Conservation (phyloP, 345 rosid genomes). For the Salix exigua region DNA sequence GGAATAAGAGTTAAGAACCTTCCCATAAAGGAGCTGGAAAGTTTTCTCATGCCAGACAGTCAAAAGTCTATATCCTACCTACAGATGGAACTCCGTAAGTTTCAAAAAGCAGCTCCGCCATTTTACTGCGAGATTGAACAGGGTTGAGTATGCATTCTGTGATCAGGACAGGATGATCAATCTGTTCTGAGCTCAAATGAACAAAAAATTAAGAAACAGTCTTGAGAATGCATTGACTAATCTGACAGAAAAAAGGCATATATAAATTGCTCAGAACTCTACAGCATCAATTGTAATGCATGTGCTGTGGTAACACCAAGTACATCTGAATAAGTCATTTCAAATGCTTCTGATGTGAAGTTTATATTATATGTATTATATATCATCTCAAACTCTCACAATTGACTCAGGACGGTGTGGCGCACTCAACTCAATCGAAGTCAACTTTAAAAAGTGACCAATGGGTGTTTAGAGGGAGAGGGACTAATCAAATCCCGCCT, state of each 20-base stretch:
- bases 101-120: slow-evolving; percentile 96
- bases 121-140: slow-evolving; percentile 87
- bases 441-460: background rate
- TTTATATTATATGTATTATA: background rate
- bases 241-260: background rate
- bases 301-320: background rate
- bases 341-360: background rate
- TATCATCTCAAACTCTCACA: background rate
- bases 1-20: background rate
- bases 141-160: slow-evolving; percentile 96
- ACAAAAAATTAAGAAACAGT: slow-evolving; percentile 32
- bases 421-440: background rate
- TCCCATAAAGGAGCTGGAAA: background rate
- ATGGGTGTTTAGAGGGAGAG: background rate
- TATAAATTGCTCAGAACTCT: background rate
- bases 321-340: background rate
- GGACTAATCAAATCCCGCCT: background rate
- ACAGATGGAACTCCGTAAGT: slow-evolving; percentile 96
- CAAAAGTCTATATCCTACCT: slow-evolving; percentile 41
- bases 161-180: slow-evolving; percentile 86
- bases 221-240: slow-evolving; percentile 12
- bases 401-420: background rate
- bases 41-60: background rate
- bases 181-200: slow-evolving; percentile 67
- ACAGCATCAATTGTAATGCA: background rate